Percentiles rank a stretch among this genome's conserved stretches.
phyloP scores from a whole-genome alignment of 1,284 basidiomycete species.

The Kwoniella shivajii region DNA sequence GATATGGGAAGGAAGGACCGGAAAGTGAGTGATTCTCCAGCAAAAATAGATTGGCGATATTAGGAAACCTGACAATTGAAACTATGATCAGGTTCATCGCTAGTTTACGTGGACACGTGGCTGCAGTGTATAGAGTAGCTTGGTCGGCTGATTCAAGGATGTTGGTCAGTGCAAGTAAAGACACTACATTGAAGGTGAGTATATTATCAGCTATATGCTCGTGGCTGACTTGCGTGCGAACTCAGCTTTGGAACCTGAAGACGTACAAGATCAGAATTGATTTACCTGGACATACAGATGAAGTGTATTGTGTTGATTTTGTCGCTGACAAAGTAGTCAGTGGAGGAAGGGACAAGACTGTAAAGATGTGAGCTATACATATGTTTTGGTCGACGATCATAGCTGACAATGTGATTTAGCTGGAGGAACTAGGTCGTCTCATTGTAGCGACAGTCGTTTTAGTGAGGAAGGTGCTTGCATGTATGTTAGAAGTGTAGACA shows the following conservation, averaged over 20 bases:
- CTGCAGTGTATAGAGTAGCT: slow-evolving; percentile 87
- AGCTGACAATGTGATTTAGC: background rate
- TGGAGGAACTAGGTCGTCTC: slow-evolving; percentile 13
- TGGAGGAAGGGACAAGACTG: slow-evolving; percentile 70
- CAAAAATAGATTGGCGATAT: background rate
- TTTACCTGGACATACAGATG: slow-evolving; percentile 93
- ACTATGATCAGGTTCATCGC: slow-evolving; percentile 66
- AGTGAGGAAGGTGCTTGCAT: background rate
- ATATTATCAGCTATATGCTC: background rate
- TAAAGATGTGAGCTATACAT: slow-evolving; percentile 60
- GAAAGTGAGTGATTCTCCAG: slow-evolving; percentile 62
- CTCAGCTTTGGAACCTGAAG: slow-evolving; percentile 88
- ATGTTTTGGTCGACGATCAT: background rate
- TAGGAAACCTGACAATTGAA: background rate
- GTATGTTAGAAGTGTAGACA: no score
- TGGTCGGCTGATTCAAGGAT: slow-evolving; percentile 94
- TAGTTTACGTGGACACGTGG: slow-evolving; percentile 88
- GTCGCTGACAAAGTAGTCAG: slow-evolving; percentile 97
- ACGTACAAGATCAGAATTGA: slow-evolving; percentile 92
- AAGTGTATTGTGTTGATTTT: slow-evolving; percentile 98
- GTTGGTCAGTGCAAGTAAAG: slow-evolving; percentile 91
- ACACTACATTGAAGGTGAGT: slow-evolving; percentile 87
- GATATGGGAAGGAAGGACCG: slow-evolving; percentile 90
- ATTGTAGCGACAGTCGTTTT: background rate
- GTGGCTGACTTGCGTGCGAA: background rate